These are phyloP conservation scores for Turritis glabra DNA, from an alignment of 345 rosid species.

Conservation along the genomic window DNA sequence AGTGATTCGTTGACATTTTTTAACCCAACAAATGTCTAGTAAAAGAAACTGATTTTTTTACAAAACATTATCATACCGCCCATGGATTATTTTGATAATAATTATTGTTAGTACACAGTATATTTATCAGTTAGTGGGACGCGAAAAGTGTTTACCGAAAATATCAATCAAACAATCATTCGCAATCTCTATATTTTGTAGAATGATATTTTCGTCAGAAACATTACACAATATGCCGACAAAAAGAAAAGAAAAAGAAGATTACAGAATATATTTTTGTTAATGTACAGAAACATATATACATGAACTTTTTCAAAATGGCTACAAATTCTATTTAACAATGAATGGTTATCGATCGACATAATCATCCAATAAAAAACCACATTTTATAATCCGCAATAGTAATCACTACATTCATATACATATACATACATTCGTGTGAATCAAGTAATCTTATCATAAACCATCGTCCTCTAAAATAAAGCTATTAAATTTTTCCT, in stretches of 20 bases:
- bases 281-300: neutral
- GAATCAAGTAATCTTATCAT: neutral
- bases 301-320: neutral
- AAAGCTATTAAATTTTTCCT: neutral
- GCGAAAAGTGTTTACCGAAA: too few species aligned
- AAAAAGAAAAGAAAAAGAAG: neutral
- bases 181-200: neutral
- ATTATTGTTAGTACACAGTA: too few species aligned
- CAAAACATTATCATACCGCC: too few species aligned
- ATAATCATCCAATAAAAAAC: neutral
- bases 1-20: too few species aligned
- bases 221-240: neutral
- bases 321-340: neutral
- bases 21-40: too few species aligned
- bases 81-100: too few species aligned
- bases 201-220: neutral
- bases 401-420: neutral
- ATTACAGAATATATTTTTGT: neutral
- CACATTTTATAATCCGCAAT: neutral
- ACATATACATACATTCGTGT: neutral
- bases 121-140: too few species aligned
- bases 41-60: too few species aligned
- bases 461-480: neutral
- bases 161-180: neutral
- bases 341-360: neutral